These are phyloP conservation scores for Serendipita sp. DNA, from an alignment of 768 basidiomycete genomes.

Conservation along the genomic window DNA sequence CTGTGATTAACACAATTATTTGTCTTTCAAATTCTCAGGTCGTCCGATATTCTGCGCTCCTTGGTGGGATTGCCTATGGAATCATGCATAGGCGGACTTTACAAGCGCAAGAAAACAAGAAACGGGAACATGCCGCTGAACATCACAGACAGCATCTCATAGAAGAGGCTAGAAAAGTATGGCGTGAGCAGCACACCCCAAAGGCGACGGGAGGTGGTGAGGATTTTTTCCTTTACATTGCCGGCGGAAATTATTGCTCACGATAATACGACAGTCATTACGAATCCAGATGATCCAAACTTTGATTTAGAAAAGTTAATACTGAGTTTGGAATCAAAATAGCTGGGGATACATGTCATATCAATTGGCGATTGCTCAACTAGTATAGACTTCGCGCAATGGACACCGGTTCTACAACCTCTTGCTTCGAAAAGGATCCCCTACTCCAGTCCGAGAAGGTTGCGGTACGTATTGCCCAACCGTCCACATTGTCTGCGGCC, in stretches of 20 bases:
- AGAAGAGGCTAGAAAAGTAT: conserved; percentile 77
- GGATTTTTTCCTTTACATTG: conserved; percentile 16
- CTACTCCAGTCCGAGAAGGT: not conserved
- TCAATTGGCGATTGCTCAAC: not conserved
- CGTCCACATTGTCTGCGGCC: not conserved
- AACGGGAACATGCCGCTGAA: conserved; percentile 55
- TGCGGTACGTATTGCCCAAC: not conserved
- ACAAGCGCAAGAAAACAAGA: conserved; percentile 61
- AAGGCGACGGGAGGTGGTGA: conserved; percentile 40
- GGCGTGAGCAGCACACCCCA: conserved; percentile 53
- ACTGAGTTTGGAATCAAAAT: not conserved
- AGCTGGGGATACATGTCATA: not conserved
- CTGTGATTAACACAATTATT: not conserved
- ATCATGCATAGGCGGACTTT: conserved; percentile 82
- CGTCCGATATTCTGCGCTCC: conserved; percentile 82
- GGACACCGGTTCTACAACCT: not conserved
- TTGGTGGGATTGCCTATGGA: conserved; percentile 81
- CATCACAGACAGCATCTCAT: conserved; percentile 64
- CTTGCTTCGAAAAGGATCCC: not conserved
- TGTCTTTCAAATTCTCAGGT: conserved; percentile 35
- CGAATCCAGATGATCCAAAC: conserved; percentile 85
- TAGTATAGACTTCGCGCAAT: not conserved
- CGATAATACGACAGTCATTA: conserved; percentile 43
- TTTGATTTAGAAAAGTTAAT: conserved; percentile 89
- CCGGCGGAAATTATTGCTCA: not conserved